Conservation (phyloP, 2,329 filamentous ascomycete species). For the Penicillium sp. region DNA sequence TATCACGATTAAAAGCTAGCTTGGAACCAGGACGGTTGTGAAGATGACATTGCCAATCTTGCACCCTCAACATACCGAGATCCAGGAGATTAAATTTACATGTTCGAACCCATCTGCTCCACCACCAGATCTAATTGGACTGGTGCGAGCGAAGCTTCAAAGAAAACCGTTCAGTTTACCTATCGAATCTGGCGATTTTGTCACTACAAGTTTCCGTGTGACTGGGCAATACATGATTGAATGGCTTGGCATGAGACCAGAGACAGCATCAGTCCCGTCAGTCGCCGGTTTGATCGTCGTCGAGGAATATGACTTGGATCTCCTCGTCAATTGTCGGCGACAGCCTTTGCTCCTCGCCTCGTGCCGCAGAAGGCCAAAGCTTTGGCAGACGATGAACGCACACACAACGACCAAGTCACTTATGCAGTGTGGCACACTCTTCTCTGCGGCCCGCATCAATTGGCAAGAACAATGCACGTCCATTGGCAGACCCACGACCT, state of each 20-base stretch:
- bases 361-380: neutral
- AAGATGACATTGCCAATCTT: constrained; percentile 50
- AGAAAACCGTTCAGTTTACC: neutral
- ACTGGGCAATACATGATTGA: neutral
- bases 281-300: neutral
- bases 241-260: neutral
- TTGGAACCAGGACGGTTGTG: constrained; percentile 57
- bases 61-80: constrained; percentile 13
- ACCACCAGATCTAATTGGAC: neutral
- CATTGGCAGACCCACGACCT: neutral
- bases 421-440: constrained; percentile 35
- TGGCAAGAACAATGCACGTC: constrained; percentile 14
- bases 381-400: neutral
- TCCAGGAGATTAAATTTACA: neutral
- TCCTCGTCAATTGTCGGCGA: neutral
- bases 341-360: neutral
- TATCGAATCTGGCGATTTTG: neutral
- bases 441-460: constrained; percentile 43
- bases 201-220: neutral
- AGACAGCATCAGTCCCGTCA: neutral
- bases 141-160: neutral
- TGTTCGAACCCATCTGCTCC: neutral
- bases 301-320: neutral
- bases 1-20: constrained; percentile 58
- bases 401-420: constrained; percentile 13